Base-by-base conservation (phyloP, 148 eudicot species). In the Fagopyrum esculentum region DNA sequence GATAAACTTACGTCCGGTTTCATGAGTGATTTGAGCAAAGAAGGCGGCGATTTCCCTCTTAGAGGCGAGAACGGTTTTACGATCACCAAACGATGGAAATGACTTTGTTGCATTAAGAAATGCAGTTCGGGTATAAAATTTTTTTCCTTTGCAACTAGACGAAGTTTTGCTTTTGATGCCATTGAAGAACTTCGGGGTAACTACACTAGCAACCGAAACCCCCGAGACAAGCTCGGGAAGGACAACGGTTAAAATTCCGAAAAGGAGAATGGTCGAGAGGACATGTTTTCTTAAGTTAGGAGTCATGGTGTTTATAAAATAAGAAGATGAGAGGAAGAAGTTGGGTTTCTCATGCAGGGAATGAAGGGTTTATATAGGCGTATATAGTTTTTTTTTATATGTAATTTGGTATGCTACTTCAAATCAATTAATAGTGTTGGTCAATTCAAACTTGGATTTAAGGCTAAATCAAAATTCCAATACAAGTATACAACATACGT, bases 21-120 rank as follows among this genome's bases (percentile, higher is more conserved):
- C 90, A 76, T 89, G 90, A 0, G 90, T 87, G n/a, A 76, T 86
- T 75, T 89, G 93, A 12, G 90, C 90, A 22, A 89, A 89, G 78
- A 87, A 87, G n/a, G 93, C 93, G 3, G 93, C 93, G 13, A 89
- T 85, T 74, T 89, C 93, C 43, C 87, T 83, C 82, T 77, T 85
- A 15, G 89, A 84, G 66, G 77, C 81, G 74, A 85, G 82, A 10
- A 11, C 71, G 0, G 90, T 72, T 1, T 84, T 86, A 47, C n/a
- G 73, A 1, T 77, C 75, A 1, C 87, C 93, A 30, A 89, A 89
- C 73, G 48, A 3, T 9, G 85, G 75, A 69, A 80, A 86, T 2
- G 84, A 69, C 19, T 71, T 59, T 7, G 71, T 29, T 10, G 86
- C 88, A 9, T 68, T 68, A 47, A 89, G 83, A 56, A 89, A 89